These are phyloP conservation scores for Patellifolia procumbens DNA, from an alignment of 179 eudicot species.

Conservation along the genomic window DNA sequence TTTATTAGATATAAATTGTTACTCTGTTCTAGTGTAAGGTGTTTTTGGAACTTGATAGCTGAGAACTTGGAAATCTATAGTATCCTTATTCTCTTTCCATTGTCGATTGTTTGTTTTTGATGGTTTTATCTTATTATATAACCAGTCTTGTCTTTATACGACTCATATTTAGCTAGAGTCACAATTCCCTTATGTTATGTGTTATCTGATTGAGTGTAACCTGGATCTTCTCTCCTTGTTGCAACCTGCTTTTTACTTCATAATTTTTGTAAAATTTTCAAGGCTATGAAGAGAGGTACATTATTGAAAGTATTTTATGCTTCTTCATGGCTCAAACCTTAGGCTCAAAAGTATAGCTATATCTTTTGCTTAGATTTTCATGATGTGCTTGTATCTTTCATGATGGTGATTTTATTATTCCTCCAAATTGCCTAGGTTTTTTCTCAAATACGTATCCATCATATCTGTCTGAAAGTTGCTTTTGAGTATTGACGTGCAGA, in stretches of 20 bases:
- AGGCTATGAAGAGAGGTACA: not conserved
- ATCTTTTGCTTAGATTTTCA: not conserved
- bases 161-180: not conserved
- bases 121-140: constrained; percentile 4
- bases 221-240: not conserved
- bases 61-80: constrained; percentile 6
- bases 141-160: not conserved
- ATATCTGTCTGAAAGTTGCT: too few relatives aligned
- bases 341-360: not conserved
- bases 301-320: not conserved
- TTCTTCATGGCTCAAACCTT: not conserved
- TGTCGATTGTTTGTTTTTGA: constrained; percentile 1
- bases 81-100: constrained; percentile 11
- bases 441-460: not conserved
- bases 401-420: not conserved
- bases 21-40: constrained; percentile 16
- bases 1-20: constrained; percentile 53
- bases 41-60: constrained; percentile 26
- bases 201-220: not conserved
- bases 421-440: not conserved
- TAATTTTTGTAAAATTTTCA: not conserved
- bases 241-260: not conserved
- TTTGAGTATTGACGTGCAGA: not conserved
- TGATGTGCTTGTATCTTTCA: not conserved
- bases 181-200: not conserved